Conservation (phyloP, 768 basidiomycete species). For the Grammothele lineata region DNA sequence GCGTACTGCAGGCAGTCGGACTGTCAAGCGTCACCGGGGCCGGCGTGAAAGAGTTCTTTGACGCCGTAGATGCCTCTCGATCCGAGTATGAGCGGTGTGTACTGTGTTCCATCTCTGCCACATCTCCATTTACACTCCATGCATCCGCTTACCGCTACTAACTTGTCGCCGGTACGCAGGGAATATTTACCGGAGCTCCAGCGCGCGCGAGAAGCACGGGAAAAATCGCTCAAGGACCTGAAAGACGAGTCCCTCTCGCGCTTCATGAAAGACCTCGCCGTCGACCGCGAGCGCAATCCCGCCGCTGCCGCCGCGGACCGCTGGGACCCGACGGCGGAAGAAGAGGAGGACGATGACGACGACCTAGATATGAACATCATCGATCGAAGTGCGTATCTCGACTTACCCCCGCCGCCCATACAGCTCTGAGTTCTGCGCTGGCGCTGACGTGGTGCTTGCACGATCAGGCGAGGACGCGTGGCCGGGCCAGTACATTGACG, state of each 20-base stretch:
- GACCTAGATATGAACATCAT: slow-evolving; percentile 52
- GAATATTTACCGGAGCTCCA: slow-evolving; percentile 91
- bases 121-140: neutral
- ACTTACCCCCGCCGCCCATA: too few relatives aligned
- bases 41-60: slow-evolving; percentile 88
- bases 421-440: too few relatives aligned
- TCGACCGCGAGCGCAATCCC: slow-evolving; percentile 69
- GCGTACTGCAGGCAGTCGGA: slow-evolving; percentile 75
- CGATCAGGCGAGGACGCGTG: slow-evolving; percentile 59
- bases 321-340: slow-evolving; percentile 59
- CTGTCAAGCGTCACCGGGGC: slow-evolving; percentile 96
- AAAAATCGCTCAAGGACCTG: slow-evolving; percentile 55
- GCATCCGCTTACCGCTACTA: too few relatives aligned
- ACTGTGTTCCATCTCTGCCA: neutral
- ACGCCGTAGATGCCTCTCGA: slow-evolving; percentile 83
- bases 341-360: slow-evolving; percentile 49
- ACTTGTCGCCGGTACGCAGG: slow-evolving; percentile 43
- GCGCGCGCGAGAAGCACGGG: slow-evolving; percentile 58
- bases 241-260: slow-evolving; percentile 77
- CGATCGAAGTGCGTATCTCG: slow-evolving; percentile 57
- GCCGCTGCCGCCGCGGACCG: slow-evolving; percentile 48
- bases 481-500: slow-evolving; percentile 74
- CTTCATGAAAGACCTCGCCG: slow-evolving; percentile 73
- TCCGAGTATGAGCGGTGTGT: slow-evolving; percentile 85
- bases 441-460: slow-evolving; percentile 7